These are phyloP conservation scores for Nymphaea thermarum DNA, from an alignment of 164 flowering plant species.

Conservation along the genomic window DNA sequence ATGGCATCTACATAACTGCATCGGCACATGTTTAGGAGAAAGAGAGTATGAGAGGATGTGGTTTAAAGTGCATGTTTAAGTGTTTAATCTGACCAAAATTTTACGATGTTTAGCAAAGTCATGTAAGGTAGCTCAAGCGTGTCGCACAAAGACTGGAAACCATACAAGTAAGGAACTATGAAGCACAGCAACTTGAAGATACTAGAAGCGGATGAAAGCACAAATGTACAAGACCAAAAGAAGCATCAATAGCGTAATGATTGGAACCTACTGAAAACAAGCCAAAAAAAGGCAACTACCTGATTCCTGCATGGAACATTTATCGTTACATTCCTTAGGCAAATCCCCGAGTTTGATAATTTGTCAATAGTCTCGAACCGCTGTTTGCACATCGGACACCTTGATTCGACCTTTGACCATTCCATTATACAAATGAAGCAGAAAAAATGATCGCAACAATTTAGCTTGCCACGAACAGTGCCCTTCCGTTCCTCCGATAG, in stretches of 20 bases:
- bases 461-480: conserved; percentile 56
- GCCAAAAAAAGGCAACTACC: conserved; percentile 26
- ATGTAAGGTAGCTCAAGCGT: not conserved
- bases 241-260: not conserved
- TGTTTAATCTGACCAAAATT: too few relatives aligned
- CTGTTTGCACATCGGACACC: conserved; percentile 96
- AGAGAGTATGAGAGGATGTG: too few relatives aligned
- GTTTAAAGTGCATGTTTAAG: too few relatives aligned
- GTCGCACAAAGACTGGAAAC: not conserved
- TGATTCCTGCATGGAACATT: conserved; percentile 84
- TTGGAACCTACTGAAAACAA: too few relatives aligned
- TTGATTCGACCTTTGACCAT: conserved; percentile 98
- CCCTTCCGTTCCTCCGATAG: conserved; percentile 79
- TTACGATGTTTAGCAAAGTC: not conserved
- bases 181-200: not conserved
- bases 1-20: too few relatives aligned
- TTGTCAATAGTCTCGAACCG: conserved; percentile 67
- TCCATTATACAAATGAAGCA: conserved; percentile 91
- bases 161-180: not conserved
- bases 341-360: conserved; percentile 36
- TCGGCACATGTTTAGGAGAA: too few relatives aligned
- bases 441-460: conserved; percentile 82
- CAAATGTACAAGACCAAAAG: not conserved
- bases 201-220: not conserved
- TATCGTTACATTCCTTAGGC: conserved; percentile 45